Base-by-base conservation (phyloP, 164 flowering plant species). In the Warburgia ugandensis region DNA sequence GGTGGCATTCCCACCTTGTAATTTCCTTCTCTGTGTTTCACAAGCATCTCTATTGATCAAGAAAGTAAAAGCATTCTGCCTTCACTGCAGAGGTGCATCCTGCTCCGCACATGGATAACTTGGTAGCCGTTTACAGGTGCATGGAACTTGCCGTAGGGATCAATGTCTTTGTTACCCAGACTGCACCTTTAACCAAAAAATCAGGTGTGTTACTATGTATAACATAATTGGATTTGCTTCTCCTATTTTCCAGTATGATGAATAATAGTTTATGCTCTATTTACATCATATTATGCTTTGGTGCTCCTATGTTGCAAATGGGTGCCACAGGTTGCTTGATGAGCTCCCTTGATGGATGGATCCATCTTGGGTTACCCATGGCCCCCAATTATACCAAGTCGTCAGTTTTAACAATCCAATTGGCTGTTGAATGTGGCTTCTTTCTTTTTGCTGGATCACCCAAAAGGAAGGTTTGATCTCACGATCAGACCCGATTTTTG, bases 91-190 rank as follows among this genome's bases (percentile, higher is more conserved):
- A 94, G 73, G 52, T 94, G 51, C 85, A 94, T 0, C 72, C 91
- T 43, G 95, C 89, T 63, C 90, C 92, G 56, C 91, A 94, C 56
- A 94, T 94, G 97, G 96, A 94, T 60, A 94, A 67, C 69, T 73
- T 94, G 71, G 99, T 89, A 50, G 71, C 57, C 63, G 76, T 94
- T 54, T 94, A 94, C 79, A 94, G 77, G 61, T 82, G 68, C 82
- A 89, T 94, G 97, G 94, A 94, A 73, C 61, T 61, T 62, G 95
- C 87, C 67, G 80, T 92, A 13, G 95, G 94, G 45, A 45, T 81
- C 48, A 77, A 72, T 48, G 75, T 81, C 8, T 78, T 84, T 58
- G 68, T 73, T 54, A 72, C 90, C n/a, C 96, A 92, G 66, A 72
- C 56, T 73, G 65, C 63, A 37, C 56, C 69, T 4, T 41, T 60